Base-by-base conservation (phyloP, 495 filamentous ascomycete species). In the Hypoxylon rickii region DNA sequence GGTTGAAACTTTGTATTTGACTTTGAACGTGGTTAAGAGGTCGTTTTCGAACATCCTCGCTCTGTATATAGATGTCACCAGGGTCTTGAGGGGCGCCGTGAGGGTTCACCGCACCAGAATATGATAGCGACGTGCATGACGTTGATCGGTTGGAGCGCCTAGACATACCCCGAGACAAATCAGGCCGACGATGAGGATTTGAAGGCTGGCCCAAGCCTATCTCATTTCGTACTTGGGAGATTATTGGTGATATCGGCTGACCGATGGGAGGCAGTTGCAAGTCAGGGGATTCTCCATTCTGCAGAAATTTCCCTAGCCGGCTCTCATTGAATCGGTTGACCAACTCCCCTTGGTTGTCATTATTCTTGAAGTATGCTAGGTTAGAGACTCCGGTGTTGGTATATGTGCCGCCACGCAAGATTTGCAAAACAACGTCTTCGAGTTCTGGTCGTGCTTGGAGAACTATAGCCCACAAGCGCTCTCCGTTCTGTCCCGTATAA, bases 401-500 rank as follows among this genome's bases (percentile, higher is more conserved):
- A 32, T 58, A 69, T 1, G 63, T 66, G 11, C 66, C 59, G 11
- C 44, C 43, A 15, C 66, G 66, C 8, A 69, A 41, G 5, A 61
- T 46, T 32, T 66, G 66, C 51, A 69, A 29, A 15, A 64, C 66
- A n/a, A 69, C 37, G 19, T 69, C 66, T 19, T 69, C 66, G 8
- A 69, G 47, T 24, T 69, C 66, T 15, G 66, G 66, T 21, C 51
- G 26, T 10, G 66, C 57, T 48, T 69, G 63, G 12, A 69, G 63
- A 19, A 66, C 51, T 38, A 69, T 57, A 8, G 66, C 56, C 66
- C 66, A 69, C 11, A 69, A 51, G 31, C 66, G 66, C 37, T 69
- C 66, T n/a, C 66, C 66, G 26, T 69, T 69, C 53, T 69, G 66
- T 7, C 66, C 60, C 29, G 66, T 69, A 44, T 69, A 69, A 2